Base-by-base conservation (phyloP, 768 basidiomycete genomes). In the Kwoniella newhampshirensis region DNA sequence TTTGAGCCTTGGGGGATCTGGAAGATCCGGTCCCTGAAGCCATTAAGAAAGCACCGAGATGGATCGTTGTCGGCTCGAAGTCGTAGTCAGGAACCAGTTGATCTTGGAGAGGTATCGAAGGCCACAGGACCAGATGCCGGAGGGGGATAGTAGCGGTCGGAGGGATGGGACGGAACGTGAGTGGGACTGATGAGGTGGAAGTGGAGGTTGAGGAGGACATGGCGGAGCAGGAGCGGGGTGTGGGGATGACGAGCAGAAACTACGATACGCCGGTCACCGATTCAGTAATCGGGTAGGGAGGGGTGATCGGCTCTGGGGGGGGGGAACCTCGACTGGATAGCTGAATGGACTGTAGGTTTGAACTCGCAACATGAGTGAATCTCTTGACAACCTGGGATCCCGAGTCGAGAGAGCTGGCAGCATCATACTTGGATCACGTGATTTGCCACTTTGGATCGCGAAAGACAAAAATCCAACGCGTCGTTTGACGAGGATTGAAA, bases 61-160 rank as follows among this genome's bases (percentile, higher is more conserved):
- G 68, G 3, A 59, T 25, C 0, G 68, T 70, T 1, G 57, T 52
- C 21, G 50, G 35, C 13, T 42, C 25, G 28, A 20, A 32, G 35
- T 67, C 65, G 58, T 54, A 64, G 13, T 53, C 40, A 1, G 46
- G 50, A 7, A 21, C 30, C 21, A 64, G 32, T 48, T 67, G 65
- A 4, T 32, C 12, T 4, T 46, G 30, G 5, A 47, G 20, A 4
- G 62, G 44, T 23, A 67, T 23, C 17, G 51, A 51, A 6, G 67
- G 66, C 66, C 66, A 67, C 20, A 67, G 45, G 25, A 64, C 57
- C 1, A 27, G 9, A 15, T 60, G 45, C 8, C 65, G 54, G 32
- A 67, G 55, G 12, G 51, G 50, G n/a, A 52, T 21, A 8, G 56
- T 60, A 1, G 44, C 28, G 20, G 37, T 23, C 20, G 62, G 30